Evolutionary conservation across 139 green algal genomes (phyloP).

Genomic region (Mychonastes homosphaera): DNA sequence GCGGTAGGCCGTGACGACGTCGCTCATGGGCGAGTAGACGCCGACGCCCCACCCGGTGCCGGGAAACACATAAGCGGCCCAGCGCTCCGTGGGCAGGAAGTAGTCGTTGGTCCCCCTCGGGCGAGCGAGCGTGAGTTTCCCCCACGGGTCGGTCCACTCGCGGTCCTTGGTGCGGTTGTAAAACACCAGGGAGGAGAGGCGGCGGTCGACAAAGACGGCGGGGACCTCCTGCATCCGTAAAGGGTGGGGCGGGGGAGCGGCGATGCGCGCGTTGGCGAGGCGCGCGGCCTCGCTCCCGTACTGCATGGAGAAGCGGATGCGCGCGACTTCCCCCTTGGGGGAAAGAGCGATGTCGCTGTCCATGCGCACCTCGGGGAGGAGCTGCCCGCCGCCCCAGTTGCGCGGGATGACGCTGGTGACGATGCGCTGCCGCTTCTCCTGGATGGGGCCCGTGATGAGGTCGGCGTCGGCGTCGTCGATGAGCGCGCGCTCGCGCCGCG

Average conservation of each 20-base stretch:
- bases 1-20: slow-evolving; percentile 11
- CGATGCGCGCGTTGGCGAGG: too few species aligned
- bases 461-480: too few species aligned
- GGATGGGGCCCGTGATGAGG: neutral
- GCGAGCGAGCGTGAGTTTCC: slow-evolving; percentile 3
- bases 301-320: slow-evolving; percentile 7
- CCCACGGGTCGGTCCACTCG: neutral
- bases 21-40: slow-evolving; percentile 4
- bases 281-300: slow-evolving; percentile 10
- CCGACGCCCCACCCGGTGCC: slow-evolving; percentile 6
- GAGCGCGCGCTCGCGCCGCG: too few species aligned
- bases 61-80: slow-evolving; percentile 13
- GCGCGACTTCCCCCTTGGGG: neutral
- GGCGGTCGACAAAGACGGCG: slow-evolving; percentile 15
- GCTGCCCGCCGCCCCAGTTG: slow-evolving; percentile 17
- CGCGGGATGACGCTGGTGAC: neutral
- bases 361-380: slow-evolving; percentile 15
- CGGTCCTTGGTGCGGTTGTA: slow-evolving; percentile 1
- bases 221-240: slow-evolving; percentile 10
- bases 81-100: slow-evolving; percentile 11
- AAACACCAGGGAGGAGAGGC: slow-evolving; percentile 6
- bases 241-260: neutral
- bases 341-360: neutral
- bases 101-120: slow-evolving; percentile 8
- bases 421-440: too few species aligned